Conservation (phyloP, 2,329 filamentous ascomycete genomes). For the Clarireedia homoeocarpa region DNA sequence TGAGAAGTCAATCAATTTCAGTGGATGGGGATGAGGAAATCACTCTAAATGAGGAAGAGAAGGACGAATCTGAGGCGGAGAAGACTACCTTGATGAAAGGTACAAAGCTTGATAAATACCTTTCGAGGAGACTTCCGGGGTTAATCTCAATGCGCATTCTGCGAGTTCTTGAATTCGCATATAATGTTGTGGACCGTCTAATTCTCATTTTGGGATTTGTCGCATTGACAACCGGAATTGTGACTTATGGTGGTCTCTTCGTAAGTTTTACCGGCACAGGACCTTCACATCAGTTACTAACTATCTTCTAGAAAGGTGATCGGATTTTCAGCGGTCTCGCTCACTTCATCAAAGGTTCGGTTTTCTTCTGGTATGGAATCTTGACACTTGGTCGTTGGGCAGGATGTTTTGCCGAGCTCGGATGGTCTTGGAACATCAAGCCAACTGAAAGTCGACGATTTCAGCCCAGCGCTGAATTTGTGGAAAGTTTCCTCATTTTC, state of each 20-base stretch:
- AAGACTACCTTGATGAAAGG: slow-evolving; percentile 34
- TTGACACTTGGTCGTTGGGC: slow-evolving; percentile 84
- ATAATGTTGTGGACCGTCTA: slow-evolving; percentile 65
- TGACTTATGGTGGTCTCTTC: slow-evolving; percentile 77
- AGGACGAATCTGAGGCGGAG: slow-evolving; percentile 36
- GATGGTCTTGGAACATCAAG: slow-evolving; percentile 92
- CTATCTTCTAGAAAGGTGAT: slow-evolving; percentile 47
- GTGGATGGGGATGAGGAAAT: slow-evolving; percentile 37
- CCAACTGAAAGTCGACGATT: slow-evolving; percentile 39
- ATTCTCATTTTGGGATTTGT: slow-evolving; percentile 74
- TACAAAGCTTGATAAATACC: slow-evolving; percentile 39
- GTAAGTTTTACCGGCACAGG: slow-evolving; percentile 43
- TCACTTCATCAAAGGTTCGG: slow-evolving; percentile 88
- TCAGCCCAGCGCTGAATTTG: slow-evolving; percentile 78
- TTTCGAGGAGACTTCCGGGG: slow-evolving; percentile 46
- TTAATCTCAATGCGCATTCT: slow-evolving; percentile 50
- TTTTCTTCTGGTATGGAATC: slow-evolving; percentile 91
- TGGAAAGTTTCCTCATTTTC: slow-evolving; percentile 85
- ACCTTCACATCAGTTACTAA: slow-evolving; percentile 9
- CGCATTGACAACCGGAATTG: slow-evolving; percentile 61
- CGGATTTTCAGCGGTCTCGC: slow-evolving; percentile 74
- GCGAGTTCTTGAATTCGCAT: slow-evolving; percentile 49
- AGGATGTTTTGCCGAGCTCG: slow-evolving; percentile 81
- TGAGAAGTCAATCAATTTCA: slow-evolving; percentile 56
- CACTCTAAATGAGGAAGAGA: slow-evolving; percentile 35